Conservation (phyloP, 345 rosid species). For the Eucalyptus sp. region DNA sequence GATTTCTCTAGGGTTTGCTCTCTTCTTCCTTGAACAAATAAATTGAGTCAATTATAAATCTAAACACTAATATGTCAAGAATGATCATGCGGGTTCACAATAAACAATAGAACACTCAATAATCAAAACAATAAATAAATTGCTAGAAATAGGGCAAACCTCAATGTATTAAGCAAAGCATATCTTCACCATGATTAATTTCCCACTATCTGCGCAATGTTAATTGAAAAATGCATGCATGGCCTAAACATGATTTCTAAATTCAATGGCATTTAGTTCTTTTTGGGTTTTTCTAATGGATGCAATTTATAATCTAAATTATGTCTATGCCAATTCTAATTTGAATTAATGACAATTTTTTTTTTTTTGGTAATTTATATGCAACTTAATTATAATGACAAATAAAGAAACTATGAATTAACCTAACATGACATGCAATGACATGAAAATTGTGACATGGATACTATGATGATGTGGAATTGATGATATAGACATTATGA, state of each 20-base stretch:
- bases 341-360: neutral
- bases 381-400: neutral
- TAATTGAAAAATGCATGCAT: neutral
- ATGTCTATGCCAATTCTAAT: neutral
- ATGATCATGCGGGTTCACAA: neutral
- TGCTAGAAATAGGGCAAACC: neutral
- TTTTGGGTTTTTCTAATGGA: neutral
- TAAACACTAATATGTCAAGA: neutral
- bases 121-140: neutral
- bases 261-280: no score
- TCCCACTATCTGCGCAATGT: neutral
- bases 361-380: neutral
- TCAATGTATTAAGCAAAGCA: neutral
- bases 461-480: neutral
- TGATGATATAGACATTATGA: neutral
- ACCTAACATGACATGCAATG: neutral
- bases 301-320: neutral
- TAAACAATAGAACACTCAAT: neutral
- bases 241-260: neutral
- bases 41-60: neutral
- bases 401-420: neutral
- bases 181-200: neutral
- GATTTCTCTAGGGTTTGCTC: neutral
- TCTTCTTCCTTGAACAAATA: neutral
- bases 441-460: neutral